phyloP scores from a whole-genome alignment of 2,329 filamentous ascomycete species.

The Samsoniella hepiali region DNA sequence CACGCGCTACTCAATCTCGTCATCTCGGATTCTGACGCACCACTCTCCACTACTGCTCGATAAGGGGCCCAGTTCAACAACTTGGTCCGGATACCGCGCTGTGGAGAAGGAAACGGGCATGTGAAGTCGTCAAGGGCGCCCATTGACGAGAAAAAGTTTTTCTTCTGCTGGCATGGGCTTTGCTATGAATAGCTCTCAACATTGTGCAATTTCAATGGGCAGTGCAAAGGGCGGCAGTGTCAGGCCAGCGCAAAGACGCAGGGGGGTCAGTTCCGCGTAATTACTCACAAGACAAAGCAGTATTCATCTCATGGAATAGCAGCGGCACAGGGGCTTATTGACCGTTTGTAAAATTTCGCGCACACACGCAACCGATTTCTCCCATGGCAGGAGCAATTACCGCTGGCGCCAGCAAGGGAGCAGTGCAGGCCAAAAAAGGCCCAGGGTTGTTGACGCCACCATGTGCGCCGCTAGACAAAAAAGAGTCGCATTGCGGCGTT shows the following conservation, averaged over 20 bases:
- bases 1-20: conserved; percentile 3
- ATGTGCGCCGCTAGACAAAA: background rate
- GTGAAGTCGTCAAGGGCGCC: background rate
- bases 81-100: background rate
- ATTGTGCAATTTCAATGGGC: background rate
- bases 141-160: background rate
- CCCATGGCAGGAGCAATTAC: background rate
- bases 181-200: background rate
- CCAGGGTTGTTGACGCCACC: conserved; percentile 11
- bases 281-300: too few species aligned
- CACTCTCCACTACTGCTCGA: conserved; percentile 11
- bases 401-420: background rate
- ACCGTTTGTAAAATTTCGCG: too few species aligned
- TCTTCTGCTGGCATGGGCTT: too few species aligned
- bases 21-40: conserved; percentile 11
- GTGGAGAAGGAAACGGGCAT: conserved; percentile 5
- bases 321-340: too few species aligned
- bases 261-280: background rate
- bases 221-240: background rate
- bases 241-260: background rate
- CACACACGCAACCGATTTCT: background rate
- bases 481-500: background rate
- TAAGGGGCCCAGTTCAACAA: conserved; percentile 1
- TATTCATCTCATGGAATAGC: too few species aligned
- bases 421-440: background rate